Percentiles rank a stretch among this genome's conserved stretches.
These are phyloP conservation scores for Nothopassalora personata DNA, from an alignment of 2,329 filamentous ascomycete species.

Conservation along the genomic window DNA sequence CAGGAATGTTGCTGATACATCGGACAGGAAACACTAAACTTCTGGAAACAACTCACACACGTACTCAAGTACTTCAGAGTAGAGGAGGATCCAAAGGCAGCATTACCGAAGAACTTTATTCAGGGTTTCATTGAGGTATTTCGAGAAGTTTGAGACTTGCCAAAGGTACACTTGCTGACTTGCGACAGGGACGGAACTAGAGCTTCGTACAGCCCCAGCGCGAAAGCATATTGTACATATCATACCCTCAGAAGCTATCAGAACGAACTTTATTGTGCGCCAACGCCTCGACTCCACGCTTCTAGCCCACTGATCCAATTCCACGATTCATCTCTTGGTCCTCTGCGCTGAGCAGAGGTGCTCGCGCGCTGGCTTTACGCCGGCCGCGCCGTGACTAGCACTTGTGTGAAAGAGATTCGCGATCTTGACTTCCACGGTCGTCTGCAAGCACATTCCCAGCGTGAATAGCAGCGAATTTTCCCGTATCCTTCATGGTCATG, in stretches of 20 bases:
- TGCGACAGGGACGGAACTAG: slow-evolving; percentile 23
- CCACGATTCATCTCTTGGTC: background rate
- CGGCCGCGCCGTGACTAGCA: background rate
- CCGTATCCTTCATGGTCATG: slow-evolving; percentile 35
- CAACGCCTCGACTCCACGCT: background rate
- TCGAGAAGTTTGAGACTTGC: background rate
- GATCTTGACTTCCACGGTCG: background rate
- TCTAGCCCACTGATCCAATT: background rate
- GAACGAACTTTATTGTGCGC: background rate
- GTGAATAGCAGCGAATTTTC: slow-evolving; percentile 14
- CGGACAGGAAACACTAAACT: slow-evolving; percentile 90
- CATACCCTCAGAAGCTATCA: slow-evolving; percentile 17
- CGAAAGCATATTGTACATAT: slow-evolving; percentile 25
- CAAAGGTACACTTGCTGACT: slow-evolving; percentile 3
- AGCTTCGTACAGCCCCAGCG: background rate
- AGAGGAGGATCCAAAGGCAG: slow-evolving; percentile 71
- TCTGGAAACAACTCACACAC: slow-evolving; percentile 95
- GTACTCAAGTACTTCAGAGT: slow-evolving; percentile 94
- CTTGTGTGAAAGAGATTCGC: background rate
- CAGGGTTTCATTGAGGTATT: slow-evolving; percentile 88
- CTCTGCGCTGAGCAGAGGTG: background rate
- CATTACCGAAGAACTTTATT: slow-evolving; percentile 85
- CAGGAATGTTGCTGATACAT: background rate
- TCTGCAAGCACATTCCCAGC: too few relatives aligned
- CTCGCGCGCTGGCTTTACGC: too few relatives aligned